phyloP scores from a whole-genome alignment of 148 eudicot species.

The Cornus suecica region DNA sequence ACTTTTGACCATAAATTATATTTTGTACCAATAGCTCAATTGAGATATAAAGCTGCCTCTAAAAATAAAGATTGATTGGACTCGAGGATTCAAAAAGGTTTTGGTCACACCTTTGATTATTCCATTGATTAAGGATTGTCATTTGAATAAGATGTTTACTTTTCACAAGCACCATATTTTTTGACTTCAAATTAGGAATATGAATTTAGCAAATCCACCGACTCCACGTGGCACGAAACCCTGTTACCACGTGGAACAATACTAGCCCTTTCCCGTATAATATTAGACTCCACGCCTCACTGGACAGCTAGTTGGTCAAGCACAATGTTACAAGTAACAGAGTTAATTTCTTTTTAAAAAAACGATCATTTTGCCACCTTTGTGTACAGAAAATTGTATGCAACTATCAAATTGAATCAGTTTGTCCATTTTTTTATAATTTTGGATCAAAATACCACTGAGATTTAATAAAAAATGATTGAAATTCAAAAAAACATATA shows the following conservation, averaged over 20 bases:
- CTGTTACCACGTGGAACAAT: neutral
- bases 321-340: no score
- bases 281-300: neutral
- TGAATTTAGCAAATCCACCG: neutral
- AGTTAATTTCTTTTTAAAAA: no score
- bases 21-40: neutral
- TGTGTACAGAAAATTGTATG: no score
- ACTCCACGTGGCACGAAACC: constrained; percentile 1
- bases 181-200: neutral
- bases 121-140: neutral
- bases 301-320: constrained; percentile 3
- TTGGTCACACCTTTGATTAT: neutral
- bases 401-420: no score
- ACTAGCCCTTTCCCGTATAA: neutral
- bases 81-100: neutral
- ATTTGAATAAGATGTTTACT: neutral
- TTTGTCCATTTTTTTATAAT: no score
- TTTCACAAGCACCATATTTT: neutral
- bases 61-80: neutral
- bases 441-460: no score
- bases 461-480: no score
- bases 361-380: no score
- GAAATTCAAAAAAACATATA: no score
- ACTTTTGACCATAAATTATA: neutral
- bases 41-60: neutral